These are phyloP conservation scores for Naganishia sp. DNA, from an alignment of 1,284 basidiomycete species.

Conservation along the genomic window DNA sequence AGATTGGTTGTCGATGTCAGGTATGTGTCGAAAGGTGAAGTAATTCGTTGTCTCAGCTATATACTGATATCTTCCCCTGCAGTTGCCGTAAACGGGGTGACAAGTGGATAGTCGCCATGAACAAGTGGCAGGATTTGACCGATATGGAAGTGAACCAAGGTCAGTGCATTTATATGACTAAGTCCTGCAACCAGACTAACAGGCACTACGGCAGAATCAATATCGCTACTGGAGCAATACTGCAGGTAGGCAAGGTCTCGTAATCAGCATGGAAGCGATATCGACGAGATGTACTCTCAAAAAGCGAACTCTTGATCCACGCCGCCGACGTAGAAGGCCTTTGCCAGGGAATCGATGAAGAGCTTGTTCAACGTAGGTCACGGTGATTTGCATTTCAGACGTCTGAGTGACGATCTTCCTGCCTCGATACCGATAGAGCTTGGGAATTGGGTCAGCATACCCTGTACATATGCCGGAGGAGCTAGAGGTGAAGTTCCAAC, in stretches of 20 bases:
- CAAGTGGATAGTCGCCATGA: constrained; percentile 96
- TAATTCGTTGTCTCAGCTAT: neutral
- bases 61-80: neutral
- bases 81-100: constrained; percentile 80
- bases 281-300: constrained; percentile 22
- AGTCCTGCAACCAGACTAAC: neutral
- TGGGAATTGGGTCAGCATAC: constrained; percentile 86
- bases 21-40: constrained; percentile 54
- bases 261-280: too few relatives aligned
- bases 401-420: neutral
- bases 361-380: constrained; percentile 63
- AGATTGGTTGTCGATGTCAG: constrained; percentile 91
- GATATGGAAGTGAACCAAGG: constrained; percentile 88
- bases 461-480: constrained; percentile 96
- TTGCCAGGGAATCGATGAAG: constrained; percentile 93
- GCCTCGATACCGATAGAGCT: constrained; percentile 62
- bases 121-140: constrained; percentile 96
- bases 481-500: constrained; percentile 67
- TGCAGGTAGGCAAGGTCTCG: constrained; percentile 63
- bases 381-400: neutral
- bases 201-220: constrained; percentile 59
- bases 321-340: constrained; percentile 97
- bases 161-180: constrained; percentile 41
- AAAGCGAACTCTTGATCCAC: constrained; percentile 90
- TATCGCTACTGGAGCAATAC: constrained; percentile 68